Percentiles rank a stretch among this genome's conserved stretches.
Evolutionary conservation across 805 yeast genomes (phyloP).

Genomic region (Yamadazyma nakazawae): DNA sequence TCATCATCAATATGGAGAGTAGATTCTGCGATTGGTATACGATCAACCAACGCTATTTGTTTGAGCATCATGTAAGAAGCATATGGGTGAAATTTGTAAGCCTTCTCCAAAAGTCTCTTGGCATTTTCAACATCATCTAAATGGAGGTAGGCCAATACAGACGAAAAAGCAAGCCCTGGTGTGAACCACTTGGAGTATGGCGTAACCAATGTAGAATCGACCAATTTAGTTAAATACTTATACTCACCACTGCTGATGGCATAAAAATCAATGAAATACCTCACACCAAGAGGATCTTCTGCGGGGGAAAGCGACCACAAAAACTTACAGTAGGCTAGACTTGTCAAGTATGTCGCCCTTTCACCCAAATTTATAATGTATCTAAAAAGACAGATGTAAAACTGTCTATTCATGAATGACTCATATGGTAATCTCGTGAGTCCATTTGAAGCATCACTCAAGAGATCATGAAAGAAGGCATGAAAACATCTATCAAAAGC

Average conservation of each 20-base stretch:
- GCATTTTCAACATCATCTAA: slow-evolving; percentile 46
- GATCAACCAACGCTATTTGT: slow-evolving; percentile 36
- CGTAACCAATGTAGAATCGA: slow-evolving; percentile 51
- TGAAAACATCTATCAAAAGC: slow-evolving; percentile 74
- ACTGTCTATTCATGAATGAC: slow-evolving; percentile 69
- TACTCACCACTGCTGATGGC: slow-evolving; percentile 65
- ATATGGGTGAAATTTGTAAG: slow-evolving; percentile 56
- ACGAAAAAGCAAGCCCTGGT: slow-evolving; percentile 67
- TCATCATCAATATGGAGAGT: slow-evolving; percentile 24
- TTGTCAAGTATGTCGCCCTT: slow-evolving; percentile 74
- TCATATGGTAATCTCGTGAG: slow-evolving; percentile 73
- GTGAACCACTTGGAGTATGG: slow-evolving; percentile 67
- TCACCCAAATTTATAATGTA: slow-evolving; percentile 69
- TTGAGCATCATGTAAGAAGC: slow-evolving; percentile 51
- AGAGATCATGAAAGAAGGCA: slow-evolving; percentile 47
- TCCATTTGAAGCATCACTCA: slow-evolving; percentile 48
- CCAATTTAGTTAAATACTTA: slow-evolving; percentile 56
- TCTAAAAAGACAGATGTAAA: slow-evolving; percentile 70
- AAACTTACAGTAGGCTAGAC: slow-evolving; percentile 69
- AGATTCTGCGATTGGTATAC: slow-evolving; percentile 20
- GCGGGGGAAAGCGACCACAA: slow-evolving; percentile 67
- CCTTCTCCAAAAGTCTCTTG: slow-evolving; percentile 40
- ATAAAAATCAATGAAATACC: slow-evolving; percentile 79
- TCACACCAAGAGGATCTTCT: slow-evolving; percentile 81
- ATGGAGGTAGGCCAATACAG: slow-evolving; percentile 57